These are phyloP conservation scores for Epichloe uncinata DNA, from an alignment of 2,329 filamentous ascomycete genomes.

Conservation along the genomic window DNA sequence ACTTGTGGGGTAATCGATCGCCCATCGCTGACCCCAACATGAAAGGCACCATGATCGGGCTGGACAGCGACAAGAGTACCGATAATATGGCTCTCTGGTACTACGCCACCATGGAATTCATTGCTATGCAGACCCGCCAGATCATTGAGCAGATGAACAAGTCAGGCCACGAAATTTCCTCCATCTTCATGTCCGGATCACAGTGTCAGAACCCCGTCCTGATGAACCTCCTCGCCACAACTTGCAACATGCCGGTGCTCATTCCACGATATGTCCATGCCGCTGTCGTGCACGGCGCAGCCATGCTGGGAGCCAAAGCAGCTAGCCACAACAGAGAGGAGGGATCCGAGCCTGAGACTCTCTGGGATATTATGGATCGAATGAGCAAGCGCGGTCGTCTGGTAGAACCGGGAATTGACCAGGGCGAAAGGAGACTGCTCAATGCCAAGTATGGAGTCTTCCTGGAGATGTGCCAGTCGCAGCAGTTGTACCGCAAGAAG, in stretches of 20 bases:
- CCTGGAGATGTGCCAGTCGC: conserved; percentile 76
- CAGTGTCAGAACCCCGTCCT: conserved; percentile 93
- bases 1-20: conserved; percentile 92
- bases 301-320: conserved; percentile 97
- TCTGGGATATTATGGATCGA: conserved; percentile 96
- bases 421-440: conserved; percentile 64
- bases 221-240: conserved; percentile 82
- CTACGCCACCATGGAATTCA: conserved; percentile 95
- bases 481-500: conserved; percentile 67
- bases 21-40: conserved; percentile 88
- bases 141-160: conserved; percentile 92
- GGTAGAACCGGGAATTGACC: conserved; percentile 60
- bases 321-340: conserved; percentile 60
- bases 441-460: conserved; percentile 93
- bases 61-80: conserved; percentile 75
- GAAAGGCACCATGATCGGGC: conserved; percentile 77
- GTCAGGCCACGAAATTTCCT: conserved; percentile 72
- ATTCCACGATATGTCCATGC: conserved; percentile 91
- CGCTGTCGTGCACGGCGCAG: conserved; percentile 93
- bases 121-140: conserved; percentile 89
- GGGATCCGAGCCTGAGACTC: conserved; percentile 61
- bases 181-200: conserved; percentile 97
- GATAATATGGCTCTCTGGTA: conserved; percentile 85
- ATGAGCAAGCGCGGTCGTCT: conserved; percentile 90
- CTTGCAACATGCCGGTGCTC: conserved; percentile 82